Evolutionary conservation across 306 rosid species (phyloP).

Genomic region (Inga laurina): DNA sequence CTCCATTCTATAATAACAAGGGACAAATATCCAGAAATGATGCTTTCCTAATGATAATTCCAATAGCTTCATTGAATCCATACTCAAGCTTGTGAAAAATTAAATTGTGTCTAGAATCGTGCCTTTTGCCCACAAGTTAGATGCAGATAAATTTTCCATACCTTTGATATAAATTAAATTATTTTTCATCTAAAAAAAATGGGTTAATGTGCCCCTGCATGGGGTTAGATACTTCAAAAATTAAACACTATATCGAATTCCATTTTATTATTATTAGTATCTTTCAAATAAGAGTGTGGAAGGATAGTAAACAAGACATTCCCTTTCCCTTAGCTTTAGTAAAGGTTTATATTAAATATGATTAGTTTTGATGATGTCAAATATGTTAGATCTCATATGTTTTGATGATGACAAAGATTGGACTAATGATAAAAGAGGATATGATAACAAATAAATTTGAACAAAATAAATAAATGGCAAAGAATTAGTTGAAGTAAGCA

Average conservation of each 20-base stretch:
- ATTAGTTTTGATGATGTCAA: no score
- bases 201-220: conserved; percentile 17
- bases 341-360: no score
- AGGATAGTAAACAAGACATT: conserved; percentile 9
- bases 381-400: no score
- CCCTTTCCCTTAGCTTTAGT: not conserved
- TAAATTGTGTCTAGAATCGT: conserved; percentile 34
- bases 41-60: conserved; percentile 73
- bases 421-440: no score
- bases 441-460: no score
- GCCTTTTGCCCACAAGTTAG: not conserved
- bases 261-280: not conserved
- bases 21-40: conserved; percentile 76
- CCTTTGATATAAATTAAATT: not conserved
- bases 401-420: no score
- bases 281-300: not conserved
- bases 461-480: no score
- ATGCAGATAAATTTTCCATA: conserved; percentile 9
- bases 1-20: conserved; percentile 67
- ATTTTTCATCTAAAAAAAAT: conserved; percentile 13
- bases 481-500: no score
- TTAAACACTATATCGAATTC: not conserved
- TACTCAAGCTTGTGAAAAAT: conserved; percentile 78
- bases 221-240: conserved; percentile 26
- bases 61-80: conserved; percentile 76